These are phyloP conservation scores for Dendrobium nobile DNA, from an alignment of 106 monocot species.

Conservation along the genomic window DNA sequence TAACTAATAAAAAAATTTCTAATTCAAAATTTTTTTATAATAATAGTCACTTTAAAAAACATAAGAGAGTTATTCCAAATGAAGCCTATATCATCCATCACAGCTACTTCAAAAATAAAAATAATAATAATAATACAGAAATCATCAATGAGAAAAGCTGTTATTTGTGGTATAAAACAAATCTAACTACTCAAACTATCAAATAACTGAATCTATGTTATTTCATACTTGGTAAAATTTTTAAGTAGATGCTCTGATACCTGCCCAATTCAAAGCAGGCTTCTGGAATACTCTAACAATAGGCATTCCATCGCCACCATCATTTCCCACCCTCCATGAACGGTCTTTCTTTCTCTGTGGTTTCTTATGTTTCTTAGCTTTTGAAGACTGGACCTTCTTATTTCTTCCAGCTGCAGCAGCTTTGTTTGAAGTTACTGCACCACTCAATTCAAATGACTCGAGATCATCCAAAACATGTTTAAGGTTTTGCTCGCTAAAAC, in stretches of 20 bases:
- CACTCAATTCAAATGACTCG: constrained; percentile 48
- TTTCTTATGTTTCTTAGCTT: constrained; percentile 75
- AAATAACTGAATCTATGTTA: too few relatives aligned
- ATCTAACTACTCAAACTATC: too few relatives aligned
- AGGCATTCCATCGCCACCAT: constrained; percentile 81
- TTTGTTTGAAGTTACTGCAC: constrained; percentile 15
- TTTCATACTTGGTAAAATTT: not conserved
- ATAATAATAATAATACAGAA: too few relatives aligned
- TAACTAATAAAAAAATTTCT: too few relatives aligned
- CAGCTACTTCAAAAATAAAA: too few relatives aligned
- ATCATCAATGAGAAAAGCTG: too few relatives aligned
- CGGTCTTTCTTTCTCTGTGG: constrained; percentile 89
- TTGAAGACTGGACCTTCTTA: constrained; percentile 34
- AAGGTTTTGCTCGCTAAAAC: not conserved
- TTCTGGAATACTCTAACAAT: constrained; percentile 76
- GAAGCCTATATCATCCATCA: too few relatives aligned
- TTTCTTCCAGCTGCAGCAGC: constrained; percentile 15
- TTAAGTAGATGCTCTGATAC: constrained; percentile 27
- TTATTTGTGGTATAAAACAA: too few relatives aligned
- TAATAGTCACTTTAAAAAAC: too few relatives aligned
- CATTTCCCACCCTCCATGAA: constrained; percentile 78
- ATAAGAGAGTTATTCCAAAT: too few relatives aligned
- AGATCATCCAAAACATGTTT: constrained; percentile 51
- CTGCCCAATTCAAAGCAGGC: constrained; percentile 45
- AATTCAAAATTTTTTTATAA: too few relatives aligned